Evolutionary conservation across 2,329 filamentous ascomycete genomes (phyloP), one percentile per base, ranked within the genome.

Genomic region (Aureobasidium namibiae): DNA sequence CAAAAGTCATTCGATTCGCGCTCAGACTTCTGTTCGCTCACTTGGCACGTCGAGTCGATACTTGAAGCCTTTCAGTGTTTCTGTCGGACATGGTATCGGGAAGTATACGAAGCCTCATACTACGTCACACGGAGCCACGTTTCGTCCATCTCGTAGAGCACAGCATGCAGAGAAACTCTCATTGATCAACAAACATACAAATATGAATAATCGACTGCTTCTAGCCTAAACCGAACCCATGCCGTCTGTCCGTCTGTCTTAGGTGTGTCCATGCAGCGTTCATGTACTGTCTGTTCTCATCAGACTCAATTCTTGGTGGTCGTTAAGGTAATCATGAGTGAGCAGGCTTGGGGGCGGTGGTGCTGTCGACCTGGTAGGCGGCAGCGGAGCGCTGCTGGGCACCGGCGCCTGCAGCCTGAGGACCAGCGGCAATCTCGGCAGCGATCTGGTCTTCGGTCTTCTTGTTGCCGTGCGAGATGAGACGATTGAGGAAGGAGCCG

Each of bases 391-490:
- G 50, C 38, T 41, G 33, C 18, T 44, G 50, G 21, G 38, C 38
- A 54, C 50, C 42, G 21, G 44, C 14, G 13, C 16, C 39, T 36
- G 46, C 11, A 38, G 45, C 42, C 24, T 56, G 33, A 4, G 52
- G 41, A 18, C 41, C 59, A 29, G 59, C 52, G 18, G 52, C 34
- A 36, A 46, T 44, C 45, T 61, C 52, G 18, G 41, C 52, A 41
- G 63, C 63, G 36, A 72, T 60, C 65, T 72, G 66, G 38, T 70
- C 68, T 61, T 73, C 71, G 6, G 71, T 73, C 68, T 72, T 73
- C 67, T 71, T 70, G 65, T 73, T 73, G 61, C 71, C 71, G 64
- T 72, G 68, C 61, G 66, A 65, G 62, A 70, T 72, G 53, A 73
- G 67, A 59, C 68, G 68, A 66, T 72, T 72, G 56, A 73, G 63